phyloP scores from a whole-genome alignment of 352 stramenopile genomes.

The Phytopythium ostracodes region DNA sequence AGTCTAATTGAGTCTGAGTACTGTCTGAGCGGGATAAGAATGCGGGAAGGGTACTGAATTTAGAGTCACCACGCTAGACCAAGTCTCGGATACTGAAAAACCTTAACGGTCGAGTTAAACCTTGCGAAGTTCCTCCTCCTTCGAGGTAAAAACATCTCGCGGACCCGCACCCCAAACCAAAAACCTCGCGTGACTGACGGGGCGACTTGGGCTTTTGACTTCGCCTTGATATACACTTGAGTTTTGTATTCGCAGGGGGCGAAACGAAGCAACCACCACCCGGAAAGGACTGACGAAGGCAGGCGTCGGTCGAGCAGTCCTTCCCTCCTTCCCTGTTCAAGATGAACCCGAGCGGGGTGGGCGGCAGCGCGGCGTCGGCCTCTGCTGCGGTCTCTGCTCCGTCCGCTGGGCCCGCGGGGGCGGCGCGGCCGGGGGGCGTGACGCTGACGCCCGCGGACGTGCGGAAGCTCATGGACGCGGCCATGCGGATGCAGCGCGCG shows the following conservation, averaged over 20 bases:
- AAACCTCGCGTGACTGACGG: no score
- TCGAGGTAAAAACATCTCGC: no score
- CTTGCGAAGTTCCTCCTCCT: no score
- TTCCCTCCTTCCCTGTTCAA: background rate
- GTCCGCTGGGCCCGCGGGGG: background rate
- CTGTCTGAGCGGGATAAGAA: no score
- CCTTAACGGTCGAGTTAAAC: no score
- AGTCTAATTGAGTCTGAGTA: background rate
- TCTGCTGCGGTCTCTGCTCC: background rate
- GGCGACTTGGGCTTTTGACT: background rate
- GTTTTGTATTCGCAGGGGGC: no score
- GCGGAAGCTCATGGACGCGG: slow-evolving; percentile 81
- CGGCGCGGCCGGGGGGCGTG: slow-evolving; percentile 10
- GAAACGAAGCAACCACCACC: no score
- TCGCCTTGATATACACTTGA: background rate
- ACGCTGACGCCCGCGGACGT: slow-evolving; percentile 59
- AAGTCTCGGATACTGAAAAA: no score
- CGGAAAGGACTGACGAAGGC: background rate
- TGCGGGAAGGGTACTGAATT: no score
- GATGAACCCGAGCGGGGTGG: slow-evolving; percentile 1
- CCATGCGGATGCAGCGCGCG: slow-evolving; percentile 74
- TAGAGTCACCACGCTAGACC: no score
- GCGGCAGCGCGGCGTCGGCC: background rate
- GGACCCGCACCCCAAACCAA: no score
- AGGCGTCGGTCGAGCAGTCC: background rate